Percentiles rank a stretch among this genome's conserved stretches.
These are phyloP conservation scores for Aethionema arabicum DNA, from an alignment of 345 rosid genomes.

Conservation along the genomic window DNA sequence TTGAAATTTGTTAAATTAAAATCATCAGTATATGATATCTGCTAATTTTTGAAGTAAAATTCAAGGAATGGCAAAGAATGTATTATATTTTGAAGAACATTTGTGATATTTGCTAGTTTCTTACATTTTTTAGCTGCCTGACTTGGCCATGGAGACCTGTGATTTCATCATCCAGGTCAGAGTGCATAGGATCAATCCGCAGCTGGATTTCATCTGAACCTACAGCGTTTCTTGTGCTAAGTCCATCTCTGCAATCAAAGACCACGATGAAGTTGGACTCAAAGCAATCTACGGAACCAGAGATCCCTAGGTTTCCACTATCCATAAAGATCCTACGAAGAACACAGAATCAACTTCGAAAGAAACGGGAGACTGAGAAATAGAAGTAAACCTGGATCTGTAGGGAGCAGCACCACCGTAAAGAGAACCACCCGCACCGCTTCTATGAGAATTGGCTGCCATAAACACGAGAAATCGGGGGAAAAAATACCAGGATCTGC, in stretches of 20 bases:
- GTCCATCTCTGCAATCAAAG: conserved; percentile 59
- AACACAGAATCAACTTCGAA: not conserved
- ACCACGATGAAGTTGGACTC: not conserved
- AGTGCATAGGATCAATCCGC: conserved; percentile 86
- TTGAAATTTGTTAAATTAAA: not conserved
- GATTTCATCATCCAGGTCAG: conserved; percentile 80
- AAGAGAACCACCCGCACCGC: conserved; percentile 47
- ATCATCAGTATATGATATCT: not conserved
- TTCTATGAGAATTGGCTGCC: conserved; percentile 53
- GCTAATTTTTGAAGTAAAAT: not conserved
- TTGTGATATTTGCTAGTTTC: not conserved
- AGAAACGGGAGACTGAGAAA: not conserved
- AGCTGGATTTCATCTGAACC: conserved; percentile 83
- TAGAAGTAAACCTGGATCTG: conserved; percentile 49
- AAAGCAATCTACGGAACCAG: not conserved
- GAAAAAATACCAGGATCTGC: not conserved
- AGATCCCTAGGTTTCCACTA: conserved; percentile 5
- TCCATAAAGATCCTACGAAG: not conserved
- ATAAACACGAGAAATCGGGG: conserved; percentile 28
- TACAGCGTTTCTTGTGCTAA: conserved; percentile 64
- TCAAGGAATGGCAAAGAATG: conserved; percentile 4
- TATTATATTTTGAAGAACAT: not conserved
- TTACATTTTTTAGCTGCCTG: conserved; percentile 63
- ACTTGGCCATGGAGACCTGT: conserved; percentile 81
- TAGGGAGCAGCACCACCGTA: conserved; percentile 69